Evolutionary conservation across 805 yeast species (phyloP).

Genomic region (Candida manassasensis): DNA sequence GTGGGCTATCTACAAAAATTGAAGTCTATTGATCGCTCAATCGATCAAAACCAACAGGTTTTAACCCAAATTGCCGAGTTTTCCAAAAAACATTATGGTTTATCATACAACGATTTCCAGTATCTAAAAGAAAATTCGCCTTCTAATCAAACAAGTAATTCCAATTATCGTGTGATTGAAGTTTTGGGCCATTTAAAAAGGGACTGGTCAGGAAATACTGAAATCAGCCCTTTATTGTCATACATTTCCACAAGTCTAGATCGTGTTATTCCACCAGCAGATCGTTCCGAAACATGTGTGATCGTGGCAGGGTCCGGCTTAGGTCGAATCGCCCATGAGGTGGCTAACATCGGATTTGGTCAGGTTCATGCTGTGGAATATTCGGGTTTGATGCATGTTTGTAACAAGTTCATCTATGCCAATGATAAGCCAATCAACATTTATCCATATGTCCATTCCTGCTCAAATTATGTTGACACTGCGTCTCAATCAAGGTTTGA

Average conservation of each 20-base stretch:
- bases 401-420: slow-evolving; percentile 55
- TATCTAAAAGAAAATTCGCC: slow-evolving; percentile 7
- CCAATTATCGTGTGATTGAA: slow-evolving; percentile 47
- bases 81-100: slow-evolving; percentile 40
- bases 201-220: slow-evolving; percentile 59
- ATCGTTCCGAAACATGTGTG: slow-evolving; percentile 41
- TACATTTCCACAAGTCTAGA: slow-evolving; percentile 47
- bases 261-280: slow-evolving; percentile 21
- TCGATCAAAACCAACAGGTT: slow-evolving; percentile 44
- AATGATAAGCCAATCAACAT: slow-evolving; percentile 18
- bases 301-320: slow-evolving; percentile 87
- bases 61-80: slow-evolving; percentile 43
- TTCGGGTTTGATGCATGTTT: slow-evolving; percentile 70
- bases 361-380: slow-evolving; percentile 71
- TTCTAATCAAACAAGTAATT: slow-evolving; percentile 10
- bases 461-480: slow-evolving; percentile 19
- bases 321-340: slow-evolving; percentile 69
- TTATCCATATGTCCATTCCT: slow-evolving; percentile 55
- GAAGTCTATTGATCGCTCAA: slow-evolving; percentile 41
- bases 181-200: slow-evolving; percentile 70
- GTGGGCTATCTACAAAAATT: slow-evolving; percentile 55
- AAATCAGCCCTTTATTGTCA: slow-evolving; percentile 45
- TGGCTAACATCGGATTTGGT: slow-evolving; percentile 35
- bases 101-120: slow-evolving; percentile 34
- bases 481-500: slow-evolving; percentile 16